Evolutionary conservation across 768 basidiomycete species (phyloP).

Genomic region (Lepiota subincarnata): DNA sequence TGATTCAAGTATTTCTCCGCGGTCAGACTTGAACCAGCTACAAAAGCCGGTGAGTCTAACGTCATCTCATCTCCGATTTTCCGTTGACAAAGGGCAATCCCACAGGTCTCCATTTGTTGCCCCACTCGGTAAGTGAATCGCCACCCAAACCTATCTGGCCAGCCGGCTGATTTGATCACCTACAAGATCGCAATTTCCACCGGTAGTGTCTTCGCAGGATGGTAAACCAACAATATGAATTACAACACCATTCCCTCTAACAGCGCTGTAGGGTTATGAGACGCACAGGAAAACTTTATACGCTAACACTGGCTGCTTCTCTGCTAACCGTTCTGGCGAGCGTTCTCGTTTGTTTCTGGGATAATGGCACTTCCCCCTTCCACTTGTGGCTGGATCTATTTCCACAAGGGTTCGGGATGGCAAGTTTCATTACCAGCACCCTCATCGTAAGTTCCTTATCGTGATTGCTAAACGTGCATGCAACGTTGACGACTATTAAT

Average conservation of each 20-base stretch:
- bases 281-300: slow-evolving; percentile 81
- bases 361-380: slow-evolving; percentile 49
- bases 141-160: slow-evolving; percentile 11
- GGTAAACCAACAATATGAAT: slow-evolving; percentile 38
- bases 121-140: slow-evolving; percentile 68
- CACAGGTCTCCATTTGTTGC: slow-evolving; percentile 79
- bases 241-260: slow-evolving; percentile 11
- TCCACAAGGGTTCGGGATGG: slow-evolving; percentile 82
- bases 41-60: slow-evolving; percentile 57
- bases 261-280: slow-evolving; percentile 66
- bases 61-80: slow-evolving; percentile 9
- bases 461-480: slow-evolving; percentile 11
- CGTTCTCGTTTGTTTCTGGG: slow-evolving; percentile 63
- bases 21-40: slow-evolving; percentile 64
- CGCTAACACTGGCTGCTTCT: slow-evolving; percentile 65
- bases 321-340: slow-evolving; percentile 56
- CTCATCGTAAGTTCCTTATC: slow-evolving; percentile 57
- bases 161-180: slow-evolving; percentile 18
- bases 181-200: slow-evolving; percentile 69
- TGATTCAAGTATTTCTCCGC: slow-evolving; percentile 71
- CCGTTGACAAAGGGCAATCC: slow-evolving; percentile 14
- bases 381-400: slow-evolving; percentile 77
- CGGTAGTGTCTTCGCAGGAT: slow-evolving; percentile 88
- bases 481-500: slow-evolving; percentile 11
- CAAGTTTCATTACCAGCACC: slow-evolving; percentile 81